Evolutionary conservation across 257 asterid species (phyloP).

Genomic region (Rubia yunnanensis): DNA sequence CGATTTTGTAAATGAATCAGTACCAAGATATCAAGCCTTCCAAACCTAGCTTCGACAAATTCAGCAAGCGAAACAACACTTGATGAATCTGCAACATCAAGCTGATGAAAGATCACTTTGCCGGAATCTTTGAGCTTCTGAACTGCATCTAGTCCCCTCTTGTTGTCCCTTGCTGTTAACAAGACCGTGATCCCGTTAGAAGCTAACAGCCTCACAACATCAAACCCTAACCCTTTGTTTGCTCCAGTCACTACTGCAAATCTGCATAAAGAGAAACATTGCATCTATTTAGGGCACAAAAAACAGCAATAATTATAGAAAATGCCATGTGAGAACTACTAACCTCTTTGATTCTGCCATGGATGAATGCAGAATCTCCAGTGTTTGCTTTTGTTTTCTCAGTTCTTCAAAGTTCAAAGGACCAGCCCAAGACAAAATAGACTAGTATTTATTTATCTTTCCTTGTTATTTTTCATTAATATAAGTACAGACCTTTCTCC

Average conservation of each 20-base stretch:
- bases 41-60: constrained; percentile 28
- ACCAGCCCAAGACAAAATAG: too few species aligned
- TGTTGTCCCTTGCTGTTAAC: constrained; percentile 36
- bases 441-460: too few species aligned
- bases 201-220: constrained; percentile 33
- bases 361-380: too few species aligned
- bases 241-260: constrained; percentile 45
- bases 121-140: constrained; percentile 21
- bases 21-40: constrained; percentile 52
- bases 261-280: constrained; percentile 9
- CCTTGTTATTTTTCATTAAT: too few species aligned
- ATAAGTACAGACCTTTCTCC: too few species aligned
- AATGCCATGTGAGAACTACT: neutral
- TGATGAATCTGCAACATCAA: constrained; percentile 31
- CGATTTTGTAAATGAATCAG: neutral
- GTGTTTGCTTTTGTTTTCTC: too few species aligned
- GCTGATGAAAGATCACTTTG: constrained; percentile 36
- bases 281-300: neutral
- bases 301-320: neutral
- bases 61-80: constrained; percentile 28
- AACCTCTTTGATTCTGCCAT: neutral
- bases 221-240: constrained; percentile 42
- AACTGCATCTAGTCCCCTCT: constrained; percentile 34
- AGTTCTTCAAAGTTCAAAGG: too few species aligned
- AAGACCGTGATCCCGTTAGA: constrained; percentile 34